phyloP scores from a whole-genome alignment of 208 protist species.

The Wallacemonas sp. region DNA sequence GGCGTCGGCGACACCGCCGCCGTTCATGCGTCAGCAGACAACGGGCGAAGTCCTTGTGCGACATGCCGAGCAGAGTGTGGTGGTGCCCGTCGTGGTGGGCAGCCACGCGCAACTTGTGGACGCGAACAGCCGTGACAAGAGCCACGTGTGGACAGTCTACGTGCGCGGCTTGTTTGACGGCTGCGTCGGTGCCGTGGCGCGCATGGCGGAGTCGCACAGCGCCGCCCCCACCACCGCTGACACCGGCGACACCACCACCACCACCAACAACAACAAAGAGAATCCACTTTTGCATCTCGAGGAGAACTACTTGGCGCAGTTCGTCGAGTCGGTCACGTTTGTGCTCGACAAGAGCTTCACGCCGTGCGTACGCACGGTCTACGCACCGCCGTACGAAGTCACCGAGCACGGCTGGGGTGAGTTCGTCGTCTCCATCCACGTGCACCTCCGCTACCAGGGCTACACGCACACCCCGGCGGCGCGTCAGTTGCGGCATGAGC shows the following conservation, averaged over 20 bases:
- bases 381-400: conserved; percentile 76
- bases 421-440: conserved; percentile 82
- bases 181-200: conserved; percentile 27
- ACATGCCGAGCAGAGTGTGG: conserved; percentile 29
- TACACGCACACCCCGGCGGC: conserved; percentile 19
- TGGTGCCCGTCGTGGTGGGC: conserved; percentile 75
- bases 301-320: conserved; percentile 68
- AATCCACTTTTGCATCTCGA: not conserved
- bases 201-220: not conserved
- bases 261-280: not conserved
- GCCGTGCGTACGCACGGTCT: conserved; percentile 62
- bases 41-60: no score
- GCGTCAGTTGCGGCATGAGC: conserved; percentile 14
- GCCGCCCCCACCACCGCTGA: not conserved
- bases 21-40: not conserved
- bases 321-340: conserved; percentile 80
- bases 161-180: conserved; percentile 82
- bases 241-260: not conserved
- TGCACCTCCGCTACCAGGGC: conserved; percentile 49
- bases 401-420: conserved; percentile 88
- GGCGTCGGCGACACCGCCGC: no score
- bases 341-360: conserved; percentile 77
- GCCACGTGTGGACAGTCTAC: conserved; percentile 89
- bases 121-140: conserved; percentile 66
- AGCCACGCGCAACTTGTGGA: conserved; percentile 69